Base-by-base conservation (phyloP, 805 yeast genomes). In the Dipodascopsis uninucleata region DNA sequence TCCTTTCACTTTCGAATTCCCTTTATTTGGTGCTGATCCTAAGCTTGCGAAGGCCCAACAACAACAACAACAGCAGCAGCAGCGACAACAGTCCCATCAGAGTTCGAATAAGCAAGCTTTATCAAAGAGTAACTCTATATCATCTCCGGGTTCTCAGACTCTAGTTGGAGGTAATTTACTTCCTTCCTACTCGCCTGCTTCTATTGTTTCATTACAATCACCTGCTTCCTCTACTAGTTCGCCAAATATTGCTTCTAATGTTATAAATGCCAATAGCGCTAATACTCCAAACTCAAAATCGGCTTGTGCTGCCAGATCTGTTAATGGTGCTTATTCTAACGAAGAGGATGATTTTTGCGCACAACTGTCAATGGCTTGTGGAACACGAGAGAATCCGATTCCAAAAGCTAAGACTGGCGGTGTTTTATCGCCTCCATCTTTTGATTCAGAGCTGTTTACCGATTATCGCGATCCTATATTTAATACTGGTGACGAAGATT, bases 331-430 rank as follows among this genome's bases (percentile, higher is more conserved):
- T 18, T 39, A 39, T 28, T 25, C 20, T 23, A 39, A 85, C 60
- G 79, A 81, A 54, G 79, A 81, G 43, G 75, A 76, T 47, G 78
- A 77, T 23, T 90, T 90, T 61, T 90, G 97, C 61, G 75, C 76
- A 21, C 77, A 80, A 56, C 72, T 90, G 60, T 76, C 77, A 50
- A 74, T 79, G 62, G 97, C 88, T 1, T 89, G 97, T 65, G 97
- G 96, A 14, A 80, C 81, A 5, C 79, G 71, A 57, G 72, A 72
- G 12, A 66, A 76, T 52, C 95, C 93, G 3, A 61, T 81, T 3
- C 94, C 96, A 2, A 63, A 67, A 57, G 59, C 52, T 7, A 50
- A 47, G 16, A 47, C 58, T 4, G 45, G 53, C 18, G 34, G 49
- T 16, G 33, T 57, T 39, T 47, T 62, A 36, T 58, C 62, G 8